A percentile compares a stretch with the other conserved stretches of the same genome.
Conservation (phyloP, 169 alveolate genomes). For the Babesia divergens region DNA sequence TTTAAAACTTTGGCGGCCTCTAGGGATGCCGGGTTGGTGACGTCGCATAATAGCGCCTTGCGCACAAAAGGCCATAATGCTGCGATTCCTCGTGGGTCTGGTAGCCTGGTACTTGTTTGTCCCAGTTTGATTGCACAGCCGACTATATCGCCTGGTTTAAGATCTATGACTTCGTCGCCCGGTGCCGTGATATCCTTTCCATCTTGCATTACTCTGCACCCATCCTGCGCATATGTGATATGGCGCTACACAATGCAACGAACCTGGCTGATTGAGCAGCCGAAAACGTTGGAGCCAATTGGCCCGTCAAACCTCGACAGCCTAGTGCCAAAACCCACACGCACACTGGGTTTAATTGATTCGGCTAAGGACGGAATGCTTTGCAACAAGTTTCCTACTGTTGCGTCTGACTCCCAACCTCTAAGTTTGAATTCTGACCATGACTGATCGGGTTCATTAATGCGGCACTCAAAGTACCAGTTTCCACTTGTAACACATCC, state of each 20-base stretch:
- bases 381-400: constrained; percentile 25
- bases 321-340: constrained; percentile 70
- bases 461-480: constrained; percentile 49
- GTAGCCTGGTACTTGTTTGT: constrained; percentile 54
- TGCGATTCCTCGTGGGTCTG: constrained; percentile 74
- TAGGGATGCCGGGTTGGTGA: constrained; percentile 55
- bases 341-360: constrained; percentile 45
- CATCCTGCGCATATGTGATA: constrained; percentile 9
- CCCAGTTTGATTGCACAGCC: constrained; percentile 66
- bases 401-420: constrained; percentile 41
- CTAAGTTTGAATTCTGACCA: constrained; percentile 39
- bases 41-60: constrained; percentile 63
- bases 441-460: constrained; percentile 13
- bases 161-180: background rate
- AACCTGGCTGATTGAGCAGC: constrained; percentile 63
- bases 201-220: background rate
- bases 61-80: constrained; percentile 74
- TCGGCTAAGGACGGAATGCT: background rate
- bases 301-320: constrained; percentile 61
- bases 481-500: constrained; percentile 50
- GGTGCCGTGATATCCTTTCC: background rate
- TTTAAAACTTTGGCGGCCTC: constrained; percentile 34
- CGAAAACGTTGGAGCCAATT: constrained; percentile 63
- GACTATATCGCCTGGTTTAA: constrained; percentile 58
- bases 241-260: constrained; percentile 16